Evolutionary conservation across 2,329 filamentous ascomycete genomes (phyloP), one percentile per base, ranked within the genome.

Genomic region (Nakataea oryzae): DNA sequence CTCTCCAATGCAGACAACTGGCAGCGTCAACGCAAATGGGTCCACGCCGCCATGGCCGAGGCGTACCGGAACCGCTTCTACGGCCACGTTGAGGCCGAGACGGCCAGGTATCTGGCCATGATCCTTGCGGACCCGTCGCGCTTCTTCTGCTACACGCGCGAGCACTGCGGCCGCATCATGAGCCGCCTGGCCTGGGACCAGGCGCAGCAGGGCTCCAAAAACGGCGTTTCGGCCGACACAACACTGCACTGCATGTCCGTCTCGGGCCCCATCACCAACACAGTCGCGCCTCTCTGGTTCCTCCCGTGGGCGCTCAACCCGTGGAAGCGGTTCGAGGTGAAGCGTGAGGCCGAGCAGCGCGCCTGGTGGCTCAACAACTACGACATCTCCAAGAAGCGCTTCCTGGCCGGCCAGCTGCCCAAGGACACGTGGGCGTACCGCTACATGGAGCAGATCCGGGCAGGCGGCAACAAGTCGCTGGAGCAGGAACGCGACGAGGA

Each of bases 171-270:
- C 8, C 76, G 79, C 57, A 74, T 81, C 67, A 81, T 81, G 77
- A 77, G 76, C 65, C 73, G 75, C 24, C 71, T 81, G 5, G 76
- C 79, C 3, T 81, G 78, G 78, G 79, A 80, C 64, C 78, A 81
- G 65, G 77, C 78, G 4, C 71, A 76, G 0, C 75, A 77, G 63
- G 79, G 78, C 26, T 73, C 73, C 61, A 68, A 70, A 47, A 80
- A 79, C 65, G 79, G 77, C 55, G 74, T 79, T 57, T 76, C 73
- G 63, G 79, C 79, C 61, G 76, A 79, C 70, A 68, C 68, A 62
- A 81, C 78, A 2, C 71, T 81, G 58, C 77, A 77, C 60, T 78
- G 75, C 66, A 81, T 81, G 79, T 80, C 78, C 24, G 76, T 81
- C n/a, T 79, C 77, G 5, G 79, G 79, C 1, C 78, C 78, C 17